A percentile compares a stretch with the other conserved stretches of the same genome.
Conservation (phyloP, 345 rosid genomes). For the Eucalyptus caleyi region DNA sequence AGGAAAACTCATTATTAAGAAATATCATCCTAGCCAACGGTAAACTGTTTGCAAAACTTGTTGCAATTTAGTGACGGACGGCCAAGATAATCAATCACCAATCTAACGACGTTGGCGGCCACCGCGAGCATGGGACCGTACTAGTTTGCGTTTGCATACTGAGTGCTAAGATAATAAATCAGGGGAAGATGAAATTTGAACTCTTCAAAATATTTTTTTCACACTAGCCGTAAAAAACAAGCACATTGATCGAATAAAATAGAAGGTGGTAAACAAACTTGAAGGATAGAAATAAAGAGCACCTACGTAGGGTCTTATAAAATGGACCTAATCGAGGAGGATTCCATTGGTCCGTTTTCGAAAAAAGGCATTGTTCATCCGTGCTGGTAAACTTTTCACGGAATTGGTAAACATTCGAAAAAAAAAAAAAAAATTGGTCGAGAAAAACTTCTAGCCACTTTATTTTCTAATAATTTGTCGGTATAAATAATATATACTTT, state of each 20-base stretch:
- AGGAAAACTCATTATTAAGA: background rate
- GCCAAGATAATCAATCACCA: background rate
- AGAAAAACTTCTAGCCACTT: too few species aligned
- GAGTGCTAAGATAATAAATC: too few species aligned
- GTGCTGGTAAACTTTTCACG: background rate
- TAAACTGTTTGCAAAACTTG: background rate
- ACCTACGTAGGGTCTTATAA: background rate
- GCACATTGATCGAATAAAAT: background rate
- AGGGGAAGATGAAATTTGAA: background rate
- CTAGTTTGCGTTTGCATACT: background rate
- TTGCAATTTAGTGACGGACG: background rate
- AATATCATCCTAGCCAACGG: background rate
- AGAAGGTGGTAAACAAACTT: background rate
- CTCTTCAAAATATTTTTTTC: too few species aligned
- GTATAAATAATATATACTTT: too few species aligned
- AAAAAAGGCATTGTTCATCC: background rate
- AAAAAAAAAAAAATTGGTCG: too few species aligned
- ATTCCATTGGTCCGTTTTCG: background rate
- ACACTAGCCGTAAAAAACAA: background rate
- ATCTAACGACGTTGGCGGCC: background rate
- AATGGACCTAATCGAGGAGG: background rate
- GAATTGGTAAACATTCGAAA: background rate
- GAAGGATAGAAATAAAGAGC: background rate
- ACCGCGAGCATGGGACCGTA: background rate
- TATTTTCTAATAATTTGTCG: too few species aligned